phyloP scores from a whole-genome alignment of 352 stramenopile species.

The Pythium biforme region DNA sequence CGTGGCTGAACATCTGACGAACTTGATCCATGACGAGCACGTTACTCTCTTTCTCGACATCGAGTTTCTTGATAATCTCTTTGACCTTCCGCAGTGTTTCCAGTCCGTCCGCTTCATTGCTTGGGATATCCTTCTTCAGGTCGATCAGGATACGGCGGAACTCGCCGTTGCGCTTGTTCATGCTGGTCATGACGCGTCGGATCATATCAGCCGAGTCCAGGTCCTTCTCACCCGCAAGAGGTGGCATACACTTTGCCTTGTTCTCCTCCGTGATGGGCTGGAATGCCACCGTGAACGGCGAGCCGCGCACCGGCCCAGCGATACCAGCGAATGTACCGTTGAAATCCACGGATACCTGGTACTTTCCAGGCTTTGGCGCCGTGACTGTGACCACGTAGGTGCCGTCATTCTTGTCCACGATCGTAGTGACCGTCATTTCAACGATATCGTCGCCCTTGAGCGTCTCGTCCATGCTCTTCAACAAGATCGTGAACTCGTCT shows the following conservation, averaged over 20 bases:
- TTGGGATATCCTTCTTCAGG: constrained; percentile 80
- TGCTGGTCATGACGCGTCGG: constrained; percentile 68
- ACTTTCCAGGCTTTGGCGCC: constrained; percentile 75
- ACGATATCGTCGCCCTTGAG: constrained; percentile 38
- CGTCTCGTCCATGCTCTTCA: constrained; percentile 44
- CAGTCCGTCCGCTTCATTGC: constrained; percentile 72
- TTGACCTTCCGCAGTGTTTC: constrained; percentile 82
- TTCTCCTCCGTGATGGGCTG: constrained; percentile 62
- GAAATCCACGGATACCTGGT: constrained; percentile 90
- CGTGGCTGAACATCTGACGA: constrained; percentile 68
- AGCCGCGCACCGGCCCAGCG: constrained; percentile 92
- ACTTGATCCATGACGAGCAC: constrained; percentile 76
- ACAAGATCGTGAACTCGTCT: constrained; percentile 90
- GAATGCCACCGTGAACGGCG: constrained; percentile 79
- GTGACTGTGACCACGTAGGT: constrained; percentile 93
- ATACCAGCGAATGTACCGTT: constrained; percentile 92
- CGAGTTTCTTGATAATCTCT: constrained; percentile 81
- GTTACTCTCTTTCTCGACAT: constrained; percentile 66
- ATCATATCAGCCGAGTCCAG: constrained; percentile 73
- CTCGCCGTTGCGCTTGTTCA: constrained; percentile 85
- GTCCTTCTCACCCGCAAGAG: constrained; percentile 65
- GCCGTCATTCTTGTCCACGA: constrained; percentile 91
- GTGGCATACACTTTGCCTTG: constrained; percentile 70
- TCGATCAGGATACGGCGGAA: constrained; percentile 79
- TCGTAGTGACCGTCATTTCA: constrained; percentile 34